Evolutionary conservation across 306 rosid genomes (phyloP), one percentile per base, ranked within the genome.

Genomic region (Ormosia semicastrata): DNA sequence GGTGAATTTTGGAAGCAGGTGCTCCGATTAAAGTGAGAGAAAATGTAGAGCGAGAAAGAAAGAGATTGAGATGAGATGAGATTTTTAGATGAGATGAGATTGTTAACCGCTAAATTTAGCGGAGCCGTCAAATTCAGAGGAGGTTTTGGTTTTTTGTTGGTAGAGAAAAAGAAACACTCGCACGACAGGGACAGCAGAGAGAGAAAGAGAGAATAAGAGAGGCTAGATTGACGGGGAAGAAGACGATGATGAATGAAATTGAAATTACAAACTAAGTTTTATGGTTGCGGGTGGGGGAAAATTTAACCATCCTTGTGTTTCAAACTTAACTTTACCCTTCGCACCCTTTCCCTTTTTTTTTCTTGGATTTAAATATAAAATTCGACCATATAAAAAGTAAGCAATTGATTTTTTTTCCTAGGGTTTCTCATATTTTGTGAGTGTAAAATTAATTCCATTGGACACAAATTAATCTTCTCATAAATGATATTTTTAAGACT

Each of bases 91-190:
- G 71, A 32, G 58, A 64, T 43, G 66, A 32, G 46, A 82, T 37
- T 57, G 29, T 59, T 52, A 41, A 52, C 40, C 50, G 82, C 65
- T 76, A 62, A 75, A 71, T 30, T 67, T 54, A 81, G 81, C 75
- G 82, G 75, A 83, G 72, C 71, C 83, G 80, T 78, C 71, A 50
- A 77, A 82, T 78, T 79, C 64, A 56, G 67, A 62, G 66, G 11
- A 18, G 74, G 17, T 50, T 50, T 65, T 50, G 73, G 74, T 30
- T 64, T 65, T 64, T 11, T 6, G n/a, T 33, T 14, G 39, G 17
- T 12, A 13, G 59, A 78, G 65, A 83, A 44, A 56, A 41, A 70
- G 47, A 78, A 30, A 73, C 17, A 73, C 49, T 34, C 29, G 54
- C 15, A 12, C 8, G 65, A 15, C 63, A 66, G 76, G 57, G 64